Base-by-base conservation (phyloP, 192 early-diverging fungal species). In the Linnemannia exigua region DNA sequence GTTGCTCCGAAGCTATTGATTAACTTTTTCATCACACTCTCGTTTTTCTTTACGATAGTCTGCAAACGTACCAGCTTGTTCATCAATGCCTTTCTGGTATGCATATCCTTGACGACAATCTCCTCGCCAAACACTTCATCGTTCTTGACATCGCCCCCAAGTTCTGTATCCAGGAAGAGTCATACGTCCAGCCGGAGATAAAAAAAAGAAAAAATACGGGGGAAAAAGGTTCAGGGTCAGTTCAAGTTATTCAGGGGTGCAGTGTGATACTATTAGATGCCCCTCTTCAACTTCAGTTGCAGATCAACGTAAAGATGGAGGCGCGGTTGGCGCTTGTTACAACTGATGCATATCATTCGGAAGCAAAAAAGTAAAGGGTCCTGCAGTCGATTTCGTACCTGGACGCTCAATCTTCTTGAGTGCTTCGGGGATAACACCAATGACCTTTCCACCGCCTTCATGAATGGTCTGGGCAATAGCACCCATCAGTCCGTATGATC, bases 61-160 rank as follows among this genome's bases (percentile, higher is more conserved):
- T 51, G 28, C 3, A 47, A 36, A 87, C 75, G 76, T 89, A 89
- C 91, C 72, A 91, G 76, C 37, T 95, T 91, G 79, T 89, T 92
- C 93, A 98, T 95, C 81, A 90, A 78, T 28, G 83, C 83, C 87
- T 98, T 98, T 80, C 97, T 92, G 46, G 92, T 89, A 61, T 97
- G 96, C 97, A 98, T 97, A 87, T 94, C 94, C 74, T 91, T 81
- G 20, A 98, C 97, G 11, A 94, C 44, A 41, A 94, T 82, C 70
- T 89, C 87, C 63, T 88, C 89, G 33, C 93, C 92, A 50, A 86
- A 79, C 5, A 90, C 61, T 28, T 83, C 63, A 1, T 75, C 74
- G 61, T 89, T 88, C 20, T 77, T 79, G 28, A 67, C 74, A 31
- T 69, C 61, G 15, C 44, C 77, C 25, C 77, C 44, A 44, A 74